Evolutionary conservation across 73 alveolate genomes (phyloP).

Genomic region (Paramecium primaurelia): DNA sequence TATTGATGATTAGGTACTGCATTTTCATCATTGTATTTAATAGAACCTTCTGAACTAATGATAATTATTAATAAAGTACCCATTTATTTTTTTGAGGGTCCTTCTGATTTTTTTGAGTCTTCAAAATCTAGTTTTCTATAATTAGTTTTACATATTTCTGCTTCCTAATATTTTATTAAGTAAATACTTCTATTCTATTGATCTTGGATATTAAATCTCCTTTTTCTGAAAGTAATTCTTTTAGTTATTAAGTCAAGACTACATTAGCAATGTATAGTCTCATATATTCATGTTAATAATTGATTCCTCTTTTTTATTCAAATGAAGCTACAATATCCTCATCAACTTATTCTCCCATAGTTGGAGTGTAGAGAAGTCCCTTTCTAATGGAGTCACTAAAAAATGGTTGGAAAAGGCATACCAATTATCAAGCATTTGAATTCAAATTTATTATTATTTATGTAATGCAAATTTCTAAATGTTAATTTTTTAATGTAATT

Average conservation of each 20-base stretch:
- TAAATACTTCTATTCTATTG: not conserved
- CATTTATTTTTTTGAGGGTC: not conserved
- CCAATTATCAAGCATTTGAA: slow-evolving; percentile 49
- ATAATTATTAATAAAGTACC: not conserved
- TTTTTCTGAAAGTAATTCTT: slow-evolving; percentile 11
- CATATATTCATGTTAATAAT: slow-evolving; percentile 48
- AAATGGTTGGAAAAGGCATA: not conserved
- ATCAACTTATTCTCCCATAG: not conserved
- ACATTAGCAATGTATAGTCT: slow-evolving; percentile 48
- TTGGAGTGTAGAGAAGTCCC: slow-evolving; percentile 24
- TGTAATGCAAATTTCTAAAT: not conserved
- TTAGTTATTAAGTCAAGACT: slow-evolving; percentile 1
- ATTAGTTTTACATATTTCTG: not conserved
- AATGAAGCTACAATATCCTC: slow-evolving; percentile 9
- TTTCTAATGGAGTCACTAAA: slow-evolving; percentile 40
- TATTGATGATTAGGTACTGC: not conserved
- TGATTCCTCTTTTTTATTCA: slow-evolving; percentile 25
- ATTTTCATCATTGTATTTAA: not conserved
- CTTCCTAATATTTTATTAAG: not conserved
- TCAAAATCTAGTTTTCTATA: not conserved
- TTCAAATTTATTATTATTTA: slow-evolving; percentile 26
- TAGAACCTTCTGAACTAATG: not conserved
- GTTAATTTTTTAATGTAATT: not conserved
- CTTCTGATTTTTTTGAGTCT: not conserved
- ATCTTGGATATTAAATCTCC: slow-evolving; percentile 30